Evolutionary conservation across 768 basidiomycete species (phyloP), one percentile per base, ranked within the genome.

Genomic region (Leccinum imitatum): DNA sequence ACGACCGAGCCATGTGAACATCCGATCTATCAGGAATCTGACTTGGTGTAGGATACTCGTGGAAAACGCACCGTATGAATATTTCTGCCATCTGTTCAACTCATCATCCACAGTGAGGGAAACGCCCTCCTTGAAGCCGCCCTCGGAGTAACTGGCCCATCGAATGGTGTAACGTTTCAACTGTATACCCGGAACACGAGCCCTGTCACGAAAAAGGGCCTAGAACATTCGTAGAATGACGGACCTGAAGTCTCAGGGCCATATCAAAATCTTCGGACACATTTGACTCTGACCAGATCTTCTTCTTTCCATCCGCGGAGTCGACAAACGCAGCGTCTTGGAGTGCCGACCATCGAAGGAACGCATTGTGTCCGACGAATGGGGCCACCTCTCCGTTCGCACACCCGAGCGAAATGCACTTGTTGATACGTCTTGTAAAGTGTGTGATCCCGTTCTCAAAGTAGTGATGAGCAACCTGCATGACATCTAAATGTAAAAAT

Each of bases 121-220:
- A n/a, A 97, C 93, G 63, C 94, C 94, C 69, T 97, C 94, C 76
- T 95, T 90, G 81, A 95, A 95, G 0, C 86, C 91, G 50, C 92
- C 89, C 15, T 89, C 80, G 3, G 87, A 89, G 71, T 95, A 96
- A 1, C 89, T 90, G n/a, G 93, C 89, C 93, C 90, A 78, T 10
- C 67, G 86, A 47, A 75, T 70, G 3, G 11, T 27, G 27, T 72
- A 72, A 6, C 58, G 58, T 50, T 60, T 71, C 63, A 71, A 48
- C 69, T 66, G 19, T 6, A 39, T 13, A 25, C 19, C 53, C 25
- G 53, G 50, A 8, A 23, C 46, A 6, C 63, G 44, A 17, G 19
- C 11, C 37, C 17, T 46, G 11, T 19, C 33, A 23, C 3, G 0
- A 41, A 10, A 44, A 27, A 37, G 17, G 39, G 30, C 13, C 13